Base-by-base conservation (phyloP, 345 rosid species). In the Isatis tinctoria region DNA sequence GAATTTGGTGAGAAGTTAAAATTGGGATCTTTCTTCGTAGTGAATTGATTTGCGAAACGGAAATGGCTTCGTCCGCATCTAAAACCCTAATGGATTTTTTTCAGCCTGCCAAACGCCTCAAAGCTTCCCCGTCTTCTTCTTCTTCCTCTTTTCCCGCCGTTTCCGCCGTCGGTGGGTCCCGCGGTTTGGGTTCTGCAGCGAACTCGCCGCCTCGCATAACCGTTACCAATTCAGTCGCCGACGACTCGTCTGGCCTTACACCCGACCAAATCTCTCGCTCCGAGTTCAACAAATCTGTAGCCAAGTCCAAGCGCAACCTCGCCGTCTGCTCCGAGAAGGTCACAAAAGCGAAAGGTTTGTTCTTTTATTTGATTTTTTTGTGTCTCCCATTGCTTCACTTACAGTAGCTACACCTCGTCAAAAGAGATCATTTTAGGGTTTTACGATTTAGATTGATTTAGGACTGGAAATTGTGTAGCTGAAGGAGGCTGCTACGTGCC, bases 81-180 rank as follows among this genome's bases (percentile, higher is more conserved):
- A 93, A 79, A 78, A 80, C 88, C 74, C 81, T 91, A 69, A 82
- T 63, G 78, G 93, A 93, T 22, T 59, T 83, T 80, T 89, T 89
- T 44, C 87, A 79, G 72, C 91, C 98, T 1, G 76, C 90, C 5
- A 90, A 93, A 85, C 97, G 97, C 68, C 82, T 73, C 62, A 89
- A 88, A 69, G 56, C 74, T 61, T 80, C 83, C 26, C 16, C 82
- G 0, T 16, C 88, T n/a, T 68, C 72, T 14, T 26, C 88, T 6
- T 51, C 70, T 6, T 56, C 58, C 14, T 52, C 70, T 5, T 17
- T 18, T 3, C 60, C 81, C 65, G 56, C 59, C 62, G 60, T 67
- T 44, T 27, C 67, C 61, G 9, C 60, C 58, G 70, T 64, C 37
- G 57, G 48, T n/a, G 60, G 47, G 17, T 70, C 80, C 27, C 22